Percentiles rank a stretch among this genome's conserved stretches.
Conservation (phyloP, 495 filamentous ascomycete genomes). For the Xylaria nigripes region DNA sequence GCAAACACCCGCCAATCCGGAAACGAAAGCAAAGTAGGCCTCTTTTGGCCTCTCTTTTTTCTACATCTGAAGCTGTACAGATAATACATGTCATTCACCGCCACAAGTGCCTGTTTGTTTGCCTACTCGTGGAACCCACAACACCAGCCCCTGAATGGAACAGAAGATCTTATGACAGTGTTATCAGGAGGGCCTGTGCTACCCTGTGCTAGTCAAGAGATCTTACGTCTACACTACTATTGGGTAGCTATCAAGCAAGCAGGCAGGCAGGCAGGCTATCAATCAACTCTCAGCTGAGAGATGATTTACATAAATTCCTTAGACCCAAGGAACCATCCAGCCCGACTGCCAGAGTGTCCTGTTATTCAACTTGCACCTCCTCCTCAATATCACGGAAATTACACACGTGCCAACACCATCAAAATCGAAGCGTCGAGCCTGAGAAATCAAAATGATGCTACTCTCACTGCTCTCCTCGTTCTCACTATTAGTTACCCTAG, state of each 20-base stretch:
- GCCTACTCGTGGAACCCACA: neutral
- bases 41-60: no score
- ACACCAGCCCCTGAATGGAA: neutral
- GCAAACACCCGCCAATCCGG: no score
- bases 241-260: no score
- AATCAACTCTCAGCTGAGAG: neutral
- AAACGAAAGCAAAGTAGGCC: no score
- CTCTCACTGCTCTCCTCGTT: neutral
- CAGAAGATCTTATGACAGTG: neutral
- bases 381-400: neutral
- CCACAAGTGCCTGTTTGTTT: neutral
- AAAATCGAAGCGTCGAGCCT: neutral
- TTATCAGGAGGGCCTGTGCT: neutral
- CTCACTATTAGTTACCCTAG: neutral
- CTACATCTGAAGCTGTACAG: neutral
- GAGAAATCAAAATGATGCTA: neutral
- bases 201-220: neutral
- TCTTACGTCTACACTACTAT: no score
- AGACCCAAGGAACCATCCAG: neutral
- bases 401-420: no score
- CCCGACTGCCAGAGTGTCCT: neutral
- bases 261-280: no score
- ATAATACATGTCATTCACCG: neutral
- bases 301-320: neutral
- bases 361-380: neutral